Conservation (phyloP, 495 filamentous ascomycete species). For the Aspergillus funiculosus region DNA sequence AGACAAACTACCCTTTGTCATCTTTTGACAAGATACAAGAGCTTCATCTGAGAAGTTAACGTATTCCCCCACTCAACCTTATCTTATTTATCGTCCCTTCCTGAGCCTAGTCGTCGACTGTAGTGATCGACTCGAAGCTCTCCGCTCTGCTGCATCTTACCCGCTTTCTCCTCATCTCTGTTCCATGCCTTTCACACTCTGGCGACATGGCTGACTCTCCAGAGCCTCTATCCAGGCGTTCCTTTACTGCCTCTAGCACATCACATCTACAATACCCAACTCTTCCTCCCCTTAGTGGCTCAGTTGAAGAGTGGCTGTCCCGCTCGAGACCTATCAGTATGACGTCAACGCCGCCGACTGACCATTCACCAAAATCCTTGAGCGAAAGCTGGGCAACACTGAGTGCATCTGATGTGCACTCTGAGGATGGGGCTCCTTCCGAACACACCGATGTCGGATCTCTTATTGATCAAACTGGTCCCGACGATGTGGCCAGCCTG, state of each 20-base stretch:
- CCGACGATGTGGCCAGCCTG: conserved; percentile 46
- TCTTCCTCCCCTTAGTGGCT: conserved; percentile 39
- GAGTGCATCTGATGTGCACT: conserved; percentile 41
- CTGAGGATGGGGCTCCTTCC: conserved; percentile 42
- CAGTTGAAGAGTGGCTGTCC: conserved; percentile 46
- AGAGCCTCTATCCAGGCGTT: conserved; percentile 32
- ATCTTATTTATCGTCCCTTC: conserved; percentile 7
- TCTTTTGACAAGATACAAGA: not conserved
- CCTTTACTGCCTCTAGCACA: conserved; percentile 22
- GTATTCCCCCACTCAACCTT: conserved; percentile 15
- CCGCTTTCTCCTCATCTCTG: conserved; percentile 13
- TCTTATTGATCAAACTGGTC: conserved; percentile 38
- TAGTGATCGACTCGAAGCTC: conserved; percentile 18
- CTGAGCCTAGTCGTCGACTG: conserved; percentile 15
- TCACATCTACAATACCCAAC: conserved; percentile 43
- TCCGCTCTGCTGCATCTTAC: conserved; percentile 14
- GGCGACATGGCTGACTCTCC: conserved; percentile 39
- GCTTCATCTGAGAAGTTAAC: conserved; percentile 13
- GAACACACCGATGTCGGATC: conserved; percentile 44
- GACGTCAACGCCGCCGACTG: conserved; percentile 28
- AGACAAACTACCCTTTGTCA: not conserved
- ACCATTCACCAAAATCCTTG: conserved; percentile 28
- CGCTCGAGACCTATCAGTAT: conserved; percentile 41
- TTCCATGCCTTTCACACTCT: conserved; percentile 21
- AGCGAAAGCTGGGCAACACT: conserved; percentile 47